phyloP scores from a whole-genome alignment of 345 rosid genomes.

The Odontarrhena argentea region DNA sequence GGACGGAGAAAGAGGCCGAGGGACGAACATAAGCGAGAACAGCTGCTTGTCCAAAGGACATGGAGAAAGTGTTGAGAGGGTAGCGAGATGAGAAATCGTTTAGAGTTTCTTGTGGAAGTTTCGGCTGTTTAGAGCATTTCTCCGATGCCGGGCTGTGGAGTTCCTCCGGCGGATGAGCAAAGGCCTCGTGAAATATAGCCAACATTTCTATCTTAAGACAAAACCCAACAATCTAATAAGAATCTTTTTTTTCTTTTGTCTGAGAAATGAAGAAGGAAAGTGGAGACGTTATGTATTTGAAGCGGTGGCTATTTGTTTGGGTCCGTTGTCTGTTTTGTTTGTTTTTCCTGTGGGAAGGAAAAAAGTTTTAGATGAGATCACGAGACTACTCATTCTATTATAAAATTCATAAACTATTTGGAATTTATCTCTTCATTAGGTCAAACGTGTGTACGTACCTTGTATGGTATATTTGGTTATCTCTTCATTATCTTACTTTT shows the following conservation, averaged over 20 bases:
- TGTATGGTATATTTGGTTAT: no score
- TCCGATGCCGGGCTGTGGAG: slow-evolving; percentile 86
- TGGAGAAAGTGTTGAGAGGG: slow-evolving; percentile 62
- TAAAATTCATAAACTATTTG: no score
- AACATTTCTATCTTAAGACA: slow-evolving; percentile 36
- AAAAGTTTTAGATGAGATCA: slow-evolving; percentile 28
- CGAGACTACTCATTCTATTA: not conserved
- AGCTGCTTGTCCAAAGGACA: slow-evolving; percentile 71
- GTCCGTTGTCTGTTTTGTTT: slow-evolving; percentile 27
- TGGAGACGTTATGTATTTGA: slow-evolving; percentile 2
- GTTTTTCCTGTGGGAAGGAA: slow-evolving; percentile 35
- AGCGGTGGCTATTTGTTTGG: slow-evolving; percentile 32
- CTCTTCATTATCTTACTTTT: no score
- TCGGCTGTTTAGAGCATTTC: slow-evolving; percentile 52
- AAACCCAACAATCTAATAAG: not conserved
- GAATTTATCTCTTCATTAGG: not conserved
- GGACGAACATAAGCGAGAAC: slow-evolving; percentile 68
- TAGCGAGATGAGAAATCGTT: slow-evolving; percentile 60
- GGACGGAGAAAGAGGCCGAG: slow-evolving; percentile 36
- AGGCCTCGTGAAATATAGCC: slow-evolving; percentile 82
- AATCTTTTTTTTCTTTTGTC: not conserved
- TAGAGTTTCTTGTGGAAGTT: slow-evolving; percentile 65
- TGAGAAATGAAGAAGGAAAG: not conserved
- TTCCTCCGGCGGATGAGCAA: slow-evolving; percentile 90
- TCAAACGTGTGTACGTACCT: no score